Evolutionary conservation across 257 asterid genomes (phyloP).

Genomic region (Solanum pennellii): DNA sequence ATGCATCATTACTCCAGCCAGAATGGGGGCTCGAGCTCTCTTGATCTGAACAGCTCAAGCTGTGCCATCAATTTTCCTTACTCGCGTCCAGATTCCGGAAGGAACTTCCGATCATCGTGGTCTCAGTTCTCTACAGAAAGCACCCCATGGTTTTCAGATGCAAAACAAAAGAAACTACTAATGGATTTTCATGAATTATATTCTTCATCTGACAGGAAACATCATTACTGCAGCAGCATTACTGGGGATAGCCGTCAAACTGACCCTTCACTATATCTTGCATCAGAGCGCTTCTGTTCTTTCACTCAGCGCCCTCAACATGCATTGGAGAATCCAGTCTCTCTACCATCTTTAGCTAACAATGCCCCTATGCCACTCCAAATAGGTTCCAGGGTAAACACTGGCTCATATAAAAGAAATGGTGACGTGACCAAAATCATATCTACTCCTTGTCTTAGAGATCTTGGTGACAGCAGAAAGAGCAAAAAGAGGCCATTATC

Average conservation of each 20-base stretch:
- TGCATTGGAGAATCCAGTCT: conserved; percentile 11
- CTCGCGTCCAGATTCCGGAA: conserved; percentile 26
- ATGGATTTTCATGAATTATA: conserved; percentile 9
- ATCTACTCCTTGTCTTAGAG: conserved; percentile 3
- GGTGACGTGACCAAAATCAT: conserved; percentile 9
- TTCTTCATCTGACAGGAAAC: conserved; percentile 4
- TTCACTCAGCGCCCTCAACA: conserved; percentile 9
- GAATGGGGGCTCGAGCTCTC: conserved; percentile 1
- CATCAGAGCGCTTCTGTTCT: conserved; percentile 9
- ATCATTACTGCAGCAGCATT: conserved; percentile 12
- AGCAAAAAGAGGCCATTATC: conserved; percentile 21
- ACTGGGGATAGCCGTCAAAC: conserved; percentile 12
- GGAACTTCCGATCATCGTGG: conserved; percentile 21
- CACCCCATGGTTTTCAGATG: conserved; percentile 19
- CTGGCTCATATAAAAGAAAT: conserved; percentile 11
- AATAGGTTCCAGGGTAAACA: conserved; percentile 12
- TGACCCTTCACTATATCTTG: conserved; percentile 12
- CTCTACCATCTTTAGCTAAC: conserved; percentile 10
- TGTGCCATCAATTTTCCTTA: conserved; percentile 38
- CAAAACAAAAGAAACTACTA: conserved; percentile 15
- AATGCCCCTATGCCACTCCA: conserved; percentile 13
- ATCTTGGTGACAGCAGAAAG: conserved; percentile 15
- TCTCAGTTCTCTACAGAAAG: conserved; percentile 20
- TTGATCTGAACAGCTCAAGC: conserved; percentile 18
- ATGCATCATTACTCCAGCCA: conserved; percentile 15